phyloP scores from a whole-genome alignment of 2,329 filamentous ascomycete species.

The Paraphoma sp. region DNA sequence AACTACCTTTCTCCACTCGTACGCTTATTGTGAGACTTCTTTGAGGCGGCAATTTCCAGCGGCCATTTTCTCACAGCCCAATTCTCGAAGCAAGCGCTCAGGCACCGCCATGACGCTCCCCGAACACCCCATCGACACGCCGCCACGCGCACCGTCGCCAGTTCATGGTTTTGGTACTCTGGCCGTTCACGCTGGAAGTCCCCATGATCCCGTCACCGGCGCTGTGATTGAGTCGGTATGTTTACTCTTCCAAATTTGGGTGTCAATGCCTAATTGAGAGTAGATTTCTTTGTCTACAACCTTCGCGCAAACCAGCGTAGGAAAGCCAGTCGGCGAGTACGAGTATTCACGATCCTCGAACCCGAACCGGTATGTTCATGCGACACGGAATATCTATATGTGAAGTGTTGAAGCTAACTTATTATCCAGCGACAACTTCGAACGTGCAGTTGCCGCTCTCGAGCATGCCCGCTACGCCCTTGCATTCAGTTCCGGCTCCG shows the following conservation, averaged over 20 bases:
- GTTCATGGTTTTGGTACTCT: slow-evolving; percentile 87
- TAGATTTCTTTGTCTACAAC: slow-evolving; percentile 94
- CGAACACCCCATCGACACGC: slow-evolving; percentile 71
- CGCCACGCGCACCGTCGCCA: slow-evolving; percentile 74
- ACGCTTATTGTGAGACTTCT: neutral
- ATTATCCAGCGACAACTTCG: slow-evolving; percentile 79
- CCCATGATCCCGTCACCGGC: slow-evolving; percentile 88
- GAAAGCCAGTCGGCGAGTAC: slow-evolving; percentile 84
- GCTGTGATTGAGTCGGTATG: slow-evolving; percentile 87
- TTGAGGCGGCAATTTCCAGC: neutral
- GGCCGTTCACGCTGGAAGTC: slow-evolving; percentile 91
- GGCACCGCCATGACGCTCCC: slow-evolving; percentile 44
- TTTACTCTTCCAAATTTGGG: neutral
- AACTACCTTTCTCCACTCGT: neutral
- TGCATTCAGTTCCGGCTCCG: slow-evolving; percentile 92
- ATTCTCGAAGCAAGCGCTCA: neutral
- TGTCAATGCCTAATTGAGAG: slow-evolving; percentile 13
- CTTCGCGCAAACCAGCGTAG: slow-evolving; percentile 88
- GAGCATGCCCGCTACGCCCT: slow-evolving; percentile 93
- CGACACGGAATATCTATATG: neutral
- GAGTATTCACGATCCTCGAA: slow-evolving; percentile 95
- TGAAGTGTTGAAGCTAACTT: slow-evolving; percentile 13
- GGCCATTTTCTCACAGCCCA: neutral
- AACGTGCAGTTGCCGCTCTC: slow-evolving; percentile 86
- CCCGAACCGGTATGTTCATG: slow-evolving; percentile 71